Base-by-base conservation (phyloP, 352 stramenopile species). In the Globisporangium polare region DNA sequence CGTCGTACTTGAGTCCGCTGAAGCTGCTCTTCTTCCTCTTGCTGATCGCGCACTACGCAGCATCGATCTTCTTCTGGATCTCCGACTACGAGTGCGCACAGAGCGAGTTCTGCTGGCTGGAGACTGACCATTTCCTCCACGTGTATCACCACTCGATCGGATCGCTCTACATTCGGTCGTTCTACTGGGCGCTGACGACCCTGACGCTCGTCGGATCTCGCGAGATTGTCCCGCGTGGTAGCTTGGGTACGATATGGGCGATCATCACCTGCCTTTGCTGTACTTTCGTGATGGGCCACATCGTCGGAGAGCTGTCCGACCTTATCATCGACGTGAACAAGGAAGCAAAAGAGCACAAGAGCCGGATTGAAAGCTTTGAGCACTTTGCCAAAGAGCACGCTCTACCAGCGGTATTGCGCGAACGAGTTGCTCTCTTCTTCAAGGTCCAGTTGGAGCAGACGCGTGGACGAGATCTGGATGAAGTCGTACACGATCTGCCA, bases 271-370 rank as follows among this genome's bases (percentile, higher is more conserved):
- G 80, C n/a, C 58, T 90, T 15, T 73, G 67, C 8, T 90, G 79
- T 54, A 88, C 81, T 3, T 92, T 90, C 24, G 75, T 90, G 46
- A 88, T 92, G 58, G 81, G 83, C 0, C 76, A 90, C 52, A 85
- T 91, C 39, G 70, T 91, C 26, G 83, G 80, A 0, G 81, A 89
- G 43, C 63, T 92, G 10, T 90, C 85, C 0, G 81, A 90, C 10
- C 65, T 94, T 6, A 92, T 94, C 24, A 66, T 90, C 5, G 77
- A 89, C 20, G 72, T 92, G 26, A 80, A 82, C 12, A 92, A 92
- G 49, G 79, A 92, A 31, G 73, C 51, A 0, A 91, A 92, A 31
- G 69, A 92, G 29, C 82, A 89, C 60, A 88, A 91, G 49, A 66
- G 65, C 17, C 79, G 78, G 0, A 77, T 91, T 13, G 78, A 89